Evolutionary conservation across 1,284 basidiomycete species (phyloP), one percentile per base, ranked within the genome.

Genomic region (Rhodotorula sp.): DNA sequence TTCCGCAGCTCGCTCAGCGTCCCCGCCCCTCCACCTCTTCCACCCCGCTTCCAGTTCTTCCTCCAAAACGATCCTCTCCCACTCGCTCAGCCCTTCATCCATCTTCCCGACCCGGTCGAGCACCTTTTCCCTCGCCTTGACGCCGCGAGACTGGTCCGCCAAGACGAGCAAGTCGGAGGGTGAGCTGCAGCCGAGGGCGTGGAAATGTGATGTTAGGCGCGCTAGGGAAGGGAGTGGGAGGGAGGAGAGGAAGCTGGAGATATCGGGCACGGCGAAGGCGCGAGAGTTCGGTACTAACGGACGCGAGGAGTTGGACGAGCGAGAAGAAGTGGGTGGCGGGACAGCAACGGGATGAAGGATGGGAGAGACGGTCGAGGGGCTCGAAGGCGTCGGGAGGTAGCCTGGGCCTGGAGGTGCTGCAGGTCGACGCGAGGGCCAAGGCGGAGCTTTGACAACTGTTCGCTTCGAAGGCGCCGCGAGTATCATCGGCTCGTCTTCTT

Each of bases 151-250:
- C 17, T 27, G 29, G 11, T 32, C 29, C 19, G 68, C 51, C 20
- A 74, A 59, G 22, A 62, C 60, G 11, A 66, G 20, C 10, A 74
- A 48, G 27, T 72, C 67, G 20, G 34, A 17, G 5, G 62, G 51
- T 9, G 67, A 36, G 9, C 47, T 27, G 57, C 61, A 53, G 17
- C 73, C 73, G 24, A 72, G 46, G 8, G 32, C 36, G 27, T 54
- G 59, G 47, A 74, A 65, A 29, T 48, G 27, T 0, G 67, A 60
- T 7, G n/a, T 29, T 22, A 74, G 66, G 51, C 68, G 70, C 27
- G 57, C 6, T 32, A 74, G 66, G 10, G 59, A 48, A 9, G 73
- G 73, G 53, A 72, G 56, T 1, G 68, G 65, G 55, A 74, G 70
- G 20, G 65, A 61, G 39, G 48, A 19, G 27, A 72, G 56, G 53